A percentile compares a stretch with the other conserved stretches of the same genome.
Conservation (phyloP, 1,284 basidiomycete species). For the Ustilago loliicola region DNA sequence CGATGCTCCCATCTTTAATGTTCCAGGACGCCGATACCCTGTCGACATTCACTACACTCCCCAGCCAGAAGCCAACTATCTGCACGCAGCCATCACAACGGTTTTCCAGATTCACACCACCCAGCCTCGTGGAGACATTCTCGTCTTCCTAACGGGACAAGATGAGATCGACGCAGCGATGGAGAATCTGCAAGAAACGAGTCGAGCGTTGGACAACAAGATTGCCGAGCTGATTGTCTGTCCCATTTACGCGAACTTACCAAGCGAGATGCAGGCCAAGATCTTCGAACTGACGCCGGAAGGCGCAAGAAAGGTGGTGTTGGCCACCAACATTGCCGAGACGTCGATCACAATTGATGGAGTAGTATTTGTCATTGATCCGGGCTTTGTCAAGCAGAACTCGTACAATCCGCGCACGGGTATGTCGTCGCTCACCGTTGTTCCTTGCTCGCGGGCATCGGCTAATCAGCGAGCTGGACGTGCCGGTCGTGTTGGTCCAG, state of each 20-base stretch:
- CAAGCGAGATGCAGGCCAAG: conserved; percentile 98
- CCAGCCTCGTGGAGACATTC: conserved; percentile 96
- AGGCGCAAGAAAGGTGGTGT: conserved; percentile 89
- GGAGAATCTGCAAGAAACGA: conserved; percentile 95
- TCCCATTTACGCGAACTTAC: conserved; percentile 97
- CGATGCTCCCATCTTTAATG: conserved; percentile 72
- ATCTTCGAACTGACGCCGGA: conserved; percentile 99
- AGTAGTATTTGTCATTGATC: conserved; percentile 70
- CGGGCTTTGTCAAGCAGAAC: conserved; percentile 70
- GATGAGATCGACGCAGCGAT: conserved; percentile 96
- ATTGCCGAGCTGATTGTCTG: conserved; percentile 93
- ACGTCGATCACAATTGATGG: conserved; percentile 70
- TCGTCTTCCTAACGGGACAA: conserved; percentile 98
- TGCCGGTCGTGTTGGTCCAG: conserved; percentile 95
- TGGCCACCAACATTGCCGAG: conserved; percentile 95
- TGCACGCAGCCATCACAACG: conserved; percentile 98
- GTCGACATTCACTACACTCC: conserved; percentile 94
- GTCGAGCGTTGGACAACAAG: conserved; percentile 93
- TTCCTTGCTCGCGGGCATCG: conserved; percentile 88
- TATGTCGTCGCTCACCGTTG: conserved; percentile 68
- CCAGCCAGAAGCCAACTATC: conserved; percentile 77
- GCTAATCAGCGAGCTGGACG: conserved; percentile 97
- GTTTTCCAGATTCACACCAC: conserved; percentile 99
- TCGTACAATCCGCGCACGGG: conserved; percentile 70
- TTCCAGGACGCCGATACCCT: conserved; percentile 95